phyloP scores from a whole-genome alignment of 257 asterid species.

The Osmanthus fragrans region DNA sequence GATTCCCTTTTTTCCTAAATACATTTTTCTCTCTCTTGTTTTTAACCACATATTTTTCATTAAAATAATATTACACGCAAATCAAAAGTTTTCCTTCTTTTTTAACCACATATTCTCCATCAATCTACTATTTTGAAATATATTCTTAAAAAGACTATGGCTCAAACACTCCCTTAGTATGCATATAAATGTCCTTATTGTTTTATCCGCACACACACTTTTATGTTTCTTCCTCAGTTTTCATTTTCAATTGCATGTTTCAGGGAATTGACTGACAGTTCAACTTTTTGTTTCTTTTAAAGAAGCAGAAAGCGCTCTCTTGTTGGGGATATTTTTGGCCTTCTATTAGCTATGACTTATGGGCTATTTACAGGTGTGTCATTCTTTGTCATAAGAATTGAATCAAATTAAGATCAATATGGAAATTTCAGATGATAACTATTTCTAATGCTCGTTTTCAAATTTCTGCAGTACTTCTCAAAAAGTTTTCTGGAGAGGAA shows the following conservation, averaged over 20 bases:
- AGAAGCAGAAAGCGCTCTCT: slow-evolving; percentile 79
- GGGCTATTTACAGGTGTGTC: slow-evolving; percentile 87
- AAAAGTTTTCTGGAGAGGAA: slow-evolving; percentile 90
- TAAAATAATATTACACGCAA: too few relatives aligned
- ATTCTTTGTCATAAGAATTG: slow-evolving; percentile 9
- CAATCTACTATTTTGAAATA: too few relatives aligned
- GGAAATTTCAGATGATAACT: slow-evolving; percentile 4
- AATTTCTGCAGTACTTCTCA: slow-evolving; percentile 74
- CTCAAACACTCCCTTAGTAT: neutral
- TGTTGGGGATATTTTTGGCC: slow-evolving; percentile 93
- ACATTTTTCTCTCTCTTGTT: too few relatives aligned
- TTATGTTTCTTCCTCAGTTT: slow-evolving; percentile 42
- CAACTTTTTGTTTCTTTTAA: slow-evolving; percentile 64
- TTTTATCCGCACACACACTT: slow-evolving; percentile 16
- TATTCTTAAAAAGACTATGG: too few relatives aligned
- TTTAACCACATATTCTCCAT: too few relatives aligned
- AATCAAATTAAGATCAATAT: slow-evolving; percentile 7
- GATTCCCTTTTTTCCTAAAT: too few relatives aligned
- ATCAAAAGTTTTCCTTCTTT: too few relatives aligned
- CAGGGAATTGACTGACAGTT: slow-evolving; percentile 61
- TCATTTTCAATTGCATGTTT: slow-evolving; percentile 37
- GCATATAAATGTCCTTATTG: neutral
- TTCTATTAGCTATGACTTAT: slow-evolving; percentile 81
- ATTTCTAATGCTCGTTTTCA: neutral
- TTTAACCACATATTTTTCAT: too few relatives aligned